Percentiles rank a stretch among this genome's conserved stretches.
These are phyloP conservation scores for Pleurotus pulmonarius DNA, from an alignment of 768 basidiomycete genomes.

Conservation along the genomic window DNA sequence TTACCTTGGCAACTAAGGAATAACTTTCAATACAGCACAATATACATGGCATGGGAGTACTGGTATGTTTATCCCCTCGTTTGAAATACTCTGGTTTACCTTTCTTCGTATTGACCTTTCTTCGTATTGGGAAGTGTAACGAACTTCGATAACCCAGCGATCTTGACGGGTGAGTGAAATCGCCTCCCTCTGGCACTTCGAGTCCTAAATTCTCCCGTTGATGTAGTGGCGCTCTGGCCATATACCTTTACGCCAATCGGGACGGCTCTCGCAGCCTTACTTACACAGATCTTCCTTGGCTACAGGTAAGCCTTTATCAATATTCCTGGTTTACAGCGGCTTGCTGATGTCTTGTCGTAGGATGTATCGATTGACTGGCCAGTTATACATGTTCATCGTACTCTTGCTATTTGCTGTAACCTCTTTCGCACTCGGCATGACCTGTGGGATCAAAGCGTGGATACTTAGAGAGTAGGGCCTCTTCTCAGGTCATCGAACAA, in stretches of 20 bases:
- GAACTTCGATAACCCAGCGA: constrained; percentile 14
- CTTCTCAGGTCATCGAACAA: background rate
- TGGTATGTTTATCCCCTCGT: constrained; percentile 1
- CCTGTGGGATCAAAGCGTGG: constrained; percentile 5
- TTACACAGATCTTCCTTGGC: constrained; percentile 15
- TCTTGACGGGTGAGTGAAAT: constrained; percentile 11
- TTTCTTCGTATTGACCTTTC: background rate
- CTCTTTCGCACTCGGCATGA: constrained; percentile 1
- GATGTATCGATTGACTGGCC: constrained; percentile 7
- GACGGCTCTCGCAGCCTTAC: constrained; percentile 13
- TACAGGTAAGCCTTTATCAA: constrained; percentile 11
- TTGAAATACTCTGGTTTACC: background rate
- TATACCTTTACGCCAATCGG: constrained; percentile 12
- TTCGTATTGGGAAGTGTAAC: constrained; percentile 12
- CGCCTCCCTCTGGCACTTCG: background rate
- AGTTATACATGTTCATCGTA: background rate
- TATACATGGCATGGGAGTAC: constrained; percentile 15
- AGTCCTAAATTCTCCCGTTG: constrained; percentile 1
- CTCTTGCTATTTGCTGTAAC: background rate
- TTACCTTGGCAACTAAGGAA: no score
- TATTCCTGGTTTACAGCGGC: background rate
- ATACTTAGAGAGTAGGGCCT: background rate
- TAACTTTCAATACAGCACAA: constrained; percentile 4
- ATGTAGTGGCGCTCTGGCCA: constrained; percentile 9
- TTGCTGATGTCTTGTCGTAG: background rate